Conservation (phyloP, 2,329 filamentous ascomycete species). For the Alternaria ethzedia region DNA sequence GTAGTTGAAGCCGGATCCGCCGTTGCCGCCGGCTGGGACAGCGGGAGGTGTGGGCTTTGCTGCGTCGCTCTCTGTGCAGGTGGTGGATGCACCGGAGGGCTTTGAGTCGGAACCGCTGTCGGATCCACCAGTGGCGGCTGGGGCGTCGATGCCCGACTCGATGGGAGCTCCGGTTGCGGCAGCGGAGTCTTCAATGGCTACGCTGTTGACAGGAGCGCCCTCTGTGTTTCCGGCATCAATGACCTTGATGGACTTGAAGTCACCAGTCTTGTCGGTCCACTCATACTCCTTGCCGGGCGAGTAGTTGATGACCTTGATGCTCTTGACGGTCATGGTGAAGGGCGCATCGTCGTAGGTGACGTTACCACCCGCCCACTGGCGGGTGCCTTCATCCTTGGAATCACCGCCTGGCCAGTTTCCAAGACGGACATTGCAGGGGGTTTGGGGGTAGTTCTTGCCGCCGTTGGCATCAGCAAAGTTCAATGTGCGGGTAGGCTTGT, state of each 20-base stretch:
- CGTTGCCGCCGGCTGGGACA: slow-evolving; percentile 8
- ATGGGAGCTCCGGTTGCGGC: slow-evolving; percentile 35
- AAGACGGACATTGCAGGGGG: slow-evolving; percentile 67
- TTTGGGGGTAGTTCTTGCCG: slow-evolving; percentile 73
- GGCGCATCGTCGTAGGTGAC: slow-evolving; percentile 56
- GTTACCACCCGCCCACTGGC: slow-evolving; percentile 70
- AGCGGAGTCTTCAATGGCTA: slow-evolving; percentile 31
- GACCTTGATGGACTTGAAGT: slow-evolving; percentile 57
- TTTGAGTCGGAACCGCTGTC: neutral
- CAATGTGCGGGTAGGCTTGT: slow-evolving; percentile 68
- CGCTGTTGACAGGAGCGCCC: slow-evolving; percentile 39
- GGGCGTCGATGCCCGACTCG: slow-evolving; percentile 32
- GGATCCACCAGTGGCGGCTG: slow-evolving; percentile 18
- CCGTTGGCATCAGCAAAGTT: slow-evolving; percentile 62
- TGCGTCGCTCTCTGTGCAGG: slow-evolving; percentile 18
- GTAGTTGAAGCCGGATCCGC: slow-evolving; percentile 21
- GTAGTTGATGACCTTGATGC: slow-evolving; percentile 60
- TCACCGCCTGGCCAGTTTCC: slow-evolving; percentile 59
- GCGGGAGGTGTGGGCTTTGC: slow-evolving; percentile 1
- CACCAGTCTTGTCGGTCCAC: slow-evolving; percentile 57
- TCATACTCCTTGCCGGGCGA: slow-evolving; percentile 59
- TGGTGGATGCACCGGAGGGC: slow-evolving; percentile 2
- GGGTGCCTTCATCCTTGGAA: slow-evolving; percentile 61
- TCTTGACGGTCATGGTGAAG: slow-evolving; percentile 60
- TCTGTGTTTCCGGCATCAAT: slow-evolving; percentile 42